A percentile compares a stretch with the other conserved stretches of the same genome.
These are phyloP conservation scores for Porogramme epimiltina DNA, from an alignment of 1,284 basidiomycete genomes.

Conservation along the genomic window DNA sequence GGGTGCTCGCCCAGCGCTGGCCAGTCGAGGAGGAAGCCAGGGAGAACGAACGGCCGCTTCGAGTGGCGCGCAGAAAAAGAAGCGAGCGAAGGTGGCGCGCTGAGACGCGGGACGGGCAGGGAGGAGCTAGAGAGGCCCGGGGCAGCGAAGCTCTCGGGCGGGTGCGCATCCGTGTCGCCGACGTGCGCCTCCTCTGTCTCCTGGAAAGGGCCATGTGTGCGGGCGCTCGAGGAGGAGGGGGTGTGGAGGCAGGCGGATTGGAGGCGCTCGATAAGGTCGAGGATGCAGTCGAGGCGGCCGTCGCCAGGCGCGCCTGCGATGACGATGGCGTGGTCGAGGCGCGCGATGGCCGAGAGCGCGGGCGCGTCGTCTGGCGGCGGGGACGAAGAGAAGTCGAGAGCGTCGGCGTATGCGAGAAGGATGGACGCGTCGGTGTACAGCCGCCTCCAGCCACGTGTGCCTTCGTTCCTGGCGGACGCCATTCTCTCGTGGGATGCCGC, in stretches of 20 bases:
- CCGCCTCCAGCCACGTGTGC: constrained; percentile 47
- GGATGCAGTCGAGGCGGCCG: constrained; percentile 59
- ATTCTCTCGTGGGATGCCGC: constrained; percentile 28
- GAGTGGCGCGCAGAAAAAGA: constrained; percentile 45
- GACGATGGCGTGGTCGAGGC: constrained; percentile 81
- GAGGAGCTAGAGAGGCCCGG: constrained; percentile 12
- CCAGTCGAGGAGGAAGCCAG: constrained; percentile 63
- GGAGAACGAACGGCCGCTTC: constrained; percentile 73
- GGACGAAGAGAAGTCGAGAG: constrained; percentile 29
- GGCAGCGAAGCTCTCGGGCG: constrained; percentile 5
- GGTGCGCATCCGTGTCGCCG: constrained; percentile 9
- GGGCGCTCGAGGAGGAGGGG: background rate
- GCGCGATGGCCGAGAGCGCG: constrained; percentile 44
- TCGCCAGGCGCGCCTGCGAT: constrained; percentile 79
- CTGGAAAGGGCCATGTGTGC: background rate
- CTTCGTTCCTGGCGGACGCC: constrained; percentile 8
- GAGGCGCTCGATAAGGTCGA: constrained; percentile 54
- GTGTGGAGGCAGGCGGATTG: constrained; percentile 34
- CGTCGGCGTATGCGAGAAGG: constrained; percentile 48
- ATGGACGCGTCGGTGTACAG: constrained; percentile 69
- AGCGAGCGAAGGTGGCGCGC: constrained; percentile 54
- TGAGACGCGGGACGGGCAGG: constrained; percentile 37
- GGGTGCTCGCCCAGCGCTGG: constrained; percentile 66
- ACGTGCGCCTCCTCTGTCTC: no score
- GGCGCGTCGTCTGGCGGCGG: constrained; percentile 24